These are phyloP conservation scores for Furcasterigmium sp. DNA, from an alignment of 2,329 filamentous ascomycete species.

Conservation along the genomic window DNA sequence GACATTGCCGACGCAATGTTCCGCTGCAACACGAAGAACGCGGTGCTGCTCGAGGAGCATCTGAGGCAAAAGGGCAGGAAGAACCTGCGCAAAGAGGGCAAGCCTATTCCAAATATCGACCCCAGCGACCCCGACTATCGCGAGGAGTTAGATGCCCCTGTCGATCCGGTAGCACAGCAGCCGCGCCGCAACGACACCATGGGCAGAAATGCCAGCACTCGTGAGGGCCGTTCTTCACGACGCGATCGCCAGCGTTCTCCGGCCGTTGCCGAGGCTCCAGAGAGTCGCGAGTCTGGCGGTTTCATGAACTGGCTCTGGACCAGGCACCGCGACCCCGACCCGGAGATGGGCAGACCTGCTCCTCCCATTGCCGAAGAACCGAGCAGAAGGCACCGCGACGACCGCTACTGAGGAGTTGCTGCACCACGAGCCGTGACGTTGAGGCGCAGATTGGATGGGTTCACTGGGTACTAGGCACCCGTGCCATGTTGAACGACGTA, in stretches of 20 bases:
- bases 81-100: slow-evolving; percentile 40
- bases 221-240: neutral
- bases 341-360: too few relatives aligned
- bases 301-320: too few relatives aligned
- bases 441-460: neutral
- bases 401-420: neutral
- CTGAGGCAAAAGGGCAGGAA: slow-evolving; percentile 64
- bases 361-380: neutral
- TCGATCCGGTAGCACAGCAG: neutral
- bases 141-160: slow-evolving; percentile 3
- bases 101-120: slow-evolving; percentile 40
- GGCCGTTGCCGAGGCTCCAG: neutral
- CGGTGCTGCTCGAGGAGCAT: slow-evolving; percentile 61
- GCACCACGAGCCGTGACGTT: too few relatives aligned
- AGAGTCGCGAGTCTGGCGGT: too few relatives aligned
- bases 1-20: slow-evolving; percentile 68
- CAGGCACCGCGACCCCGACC: too few relatives aligned
- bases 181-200: slow-evolving; percentile 14
- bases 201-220: slow-evolving; percentile 10
- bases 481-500: too few relatives aligned
- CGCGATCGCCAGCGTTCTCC: neutral
- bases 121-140: slow-evolving; percentile 49
- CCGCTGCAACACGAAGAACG: slow-evolving; percentile 73
- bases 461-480: too few relatives aligned
- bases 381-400: neutral